Conservation (phyloP, 2,329 filamentous ascomycete species). For the Zymoseptoria crescenta region DNA sequence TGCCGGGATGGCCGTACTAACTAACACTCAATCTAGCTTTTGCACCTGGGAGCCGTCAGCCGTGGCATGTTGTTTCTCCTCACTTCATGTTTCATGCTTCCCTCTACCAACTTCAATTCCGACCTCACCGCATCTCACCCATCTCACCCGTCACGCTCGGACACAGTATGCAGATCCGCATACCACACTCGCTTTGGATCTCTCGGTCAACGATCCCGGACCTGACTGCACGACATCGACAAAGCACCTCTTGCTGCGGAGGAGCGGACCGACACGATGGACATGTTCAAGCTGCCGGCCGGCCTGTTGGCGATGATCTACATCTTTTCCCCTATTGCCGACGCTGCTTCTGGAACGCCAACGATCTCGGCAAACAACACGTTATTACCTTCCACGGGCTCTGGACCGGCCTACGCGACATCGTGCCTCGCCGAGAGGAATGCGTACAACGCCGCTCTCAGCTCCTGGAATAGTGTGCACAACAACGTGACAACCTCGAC, state of each 20-base stretch:
- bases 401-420: slow-evolving; percentile 4
- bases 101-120: no score
- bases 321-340: slow-evolving; percentile 2
- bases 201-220: background rate
- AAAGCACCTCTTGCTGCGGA: background rate
- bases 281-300: slow-evolving; percentile 11
- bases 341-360: background rate
- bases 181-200: background rate
- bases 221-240: background rate
- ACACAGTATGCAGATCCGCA: background rate
- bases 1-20: background rate
- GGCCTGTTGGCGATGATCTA: slow-evolving; percentile 9
- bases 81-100: background rate
- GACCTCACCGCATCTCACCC: background rate
- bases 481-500: slow-evolving; percentile 5
- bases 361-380: slow-evolving; percentile 1
- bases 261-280: background rate
- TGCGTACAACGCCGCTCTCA: slow-evolving; percentile 2
- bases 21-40: background rate
- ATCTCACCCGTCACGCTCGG: background rate
- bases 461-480: slow-evolving; percentile 2
- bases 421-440: slow-evolving; percentile 1
- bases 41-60: background rate
- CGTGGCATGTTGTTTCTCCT: background rate
- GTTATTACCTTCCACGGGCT: slow-evolving; percentile 4